Conservation (phyloP, 257 asterid genomes). For the Catharanthus roseus region DNA sequence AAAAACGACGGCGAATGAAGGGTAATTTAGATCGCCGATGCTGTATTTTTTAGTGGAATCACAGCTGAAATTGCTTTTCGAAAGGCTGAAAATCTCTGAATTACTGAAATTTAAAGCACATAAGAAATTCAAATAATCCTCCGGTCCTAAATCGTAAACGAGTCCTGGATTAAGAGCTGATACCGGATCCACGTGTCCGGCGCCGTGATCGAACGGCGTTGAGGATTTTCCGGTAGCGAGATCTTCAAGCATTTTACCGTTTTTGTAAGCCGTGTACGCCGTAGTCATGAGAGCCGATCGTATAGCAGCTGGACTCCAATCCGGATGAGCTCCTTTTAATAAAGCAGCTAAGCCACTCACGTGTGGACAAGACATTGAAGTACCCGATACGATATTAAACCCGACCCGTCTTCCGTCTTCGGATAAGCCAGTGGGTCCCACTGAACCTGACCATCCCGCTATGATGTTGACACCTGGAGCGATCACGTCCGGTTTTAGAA, state of each 20-base stretch:
- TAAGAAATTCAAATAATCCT: conserved; percentile 55
- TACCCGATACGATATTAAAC: conserved; percentile 72
- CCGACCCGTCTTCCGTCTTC: conserved; percentile 57
- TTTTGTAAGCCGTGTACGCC: conserved; percentile 62
- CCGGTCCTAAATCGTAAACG: conserved; percentile 52
- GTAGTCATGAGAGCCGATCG: conserved; percentile 55
- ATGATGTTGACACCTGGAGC: conserved; percentile 80
- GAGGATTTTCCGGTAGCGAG: conserved; percentile 70
- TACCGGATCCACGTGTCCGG: conserved; percentile 91
- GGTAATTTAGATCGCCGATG: conserved; percentile 75
- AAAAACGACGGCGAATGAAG: conserved; percentile 60
- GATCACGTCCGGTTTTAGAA: conserved; percentile 63
- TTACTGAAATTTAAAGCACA: conserved; percentile 73
- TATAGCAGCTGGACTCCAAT: conserved; percentile 65
- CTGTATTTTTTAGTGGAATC: conserved; percentile 44
- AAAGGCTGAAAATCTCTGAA: conserved; percentile 50
- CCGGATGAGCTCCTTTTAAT: conserved; percentile 54
- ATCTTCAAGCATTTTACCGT: conserved; percentile 48
- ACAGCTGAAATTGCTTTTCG: conserved; percentile 63
- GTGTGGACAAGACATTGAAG: conserved; percentile 87
- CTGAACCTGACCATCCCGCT: conserved; percentile 58
- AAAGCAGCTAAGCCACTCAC: conserved; percentile 77
- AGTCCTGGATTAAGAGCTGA: conserved; percentile 82
- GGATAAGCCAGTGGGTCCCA: conserved; percentile 56
- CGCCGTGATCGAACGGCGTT: conserved; percentile 73